These are phyloP conservation scores for Pichia sp. DNA, from an alignment of 1,139 yeast species.

Conservation along the genomic window DNA sequence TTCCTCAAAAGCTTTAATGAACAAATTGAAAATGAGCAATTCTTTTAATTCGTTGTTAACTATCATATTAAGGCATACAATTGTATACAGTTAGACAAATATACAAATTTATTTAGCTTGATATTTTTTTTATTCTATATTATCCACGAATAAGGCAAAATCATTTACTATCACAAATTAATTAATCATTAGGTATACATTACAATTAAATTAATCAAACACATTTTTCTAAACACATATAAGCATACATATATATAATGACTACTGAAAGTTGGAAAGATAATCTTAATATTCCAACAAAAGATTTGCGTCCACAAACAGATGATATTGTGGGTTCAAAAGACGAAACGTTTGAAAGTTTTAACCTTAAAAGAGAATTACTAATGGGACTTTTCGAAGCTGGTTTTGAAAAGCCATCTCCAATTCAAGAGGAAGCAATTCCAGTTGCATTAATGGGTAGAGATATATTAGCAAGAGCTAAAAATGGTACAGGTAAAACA, in stretches of 20 bases:
- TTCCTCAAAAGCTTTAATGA: background rate
- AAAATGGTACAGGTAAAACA: slow-evolving; percentile 97
- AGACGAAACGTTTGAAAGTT: slow-evolving; percentile 89
- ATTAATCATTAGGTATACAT: background rate
- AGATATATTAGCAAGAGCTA: slow-evolving; percentile 95
- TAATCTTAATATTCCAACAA: slow-evolving; percentile 66
- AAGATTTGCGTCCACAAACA: slow-evolving; percentile 90
- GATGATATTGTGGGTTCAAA: slow-evolving; percentile 92
- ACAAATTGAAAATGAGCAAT: background rate
- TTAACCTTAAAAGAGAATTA: slow-evolving; percentile 82
- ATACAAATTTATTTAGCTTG: background rate
- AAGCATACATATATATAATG: background rate
- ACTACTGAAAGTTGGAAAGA: slow-evolving; percentile 56
- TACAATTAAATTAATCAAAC: background rate
- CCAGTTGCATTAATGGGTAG: slow-evolving; percentile 95
- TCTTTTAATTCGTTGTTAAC: background rate
- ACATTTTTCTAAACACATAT: background rate
- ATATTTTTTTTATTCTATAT: background rate
- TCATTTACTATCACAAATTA: background rate
- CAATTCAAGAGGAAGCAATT: slow-evolving; percentile 95
- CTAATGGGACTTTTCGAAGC: slow-evolving; percentile 99
- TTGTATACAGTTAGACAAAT: background rate
- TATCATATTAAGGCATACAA: background rate
- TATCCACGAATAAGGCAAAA: background rate
- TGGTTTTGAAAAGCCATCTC: slow-evolving; percentile 97